phyloP scores from a whole-genome alignment of 306 rosid species.

The Gillenia trifoliata region DNA sequence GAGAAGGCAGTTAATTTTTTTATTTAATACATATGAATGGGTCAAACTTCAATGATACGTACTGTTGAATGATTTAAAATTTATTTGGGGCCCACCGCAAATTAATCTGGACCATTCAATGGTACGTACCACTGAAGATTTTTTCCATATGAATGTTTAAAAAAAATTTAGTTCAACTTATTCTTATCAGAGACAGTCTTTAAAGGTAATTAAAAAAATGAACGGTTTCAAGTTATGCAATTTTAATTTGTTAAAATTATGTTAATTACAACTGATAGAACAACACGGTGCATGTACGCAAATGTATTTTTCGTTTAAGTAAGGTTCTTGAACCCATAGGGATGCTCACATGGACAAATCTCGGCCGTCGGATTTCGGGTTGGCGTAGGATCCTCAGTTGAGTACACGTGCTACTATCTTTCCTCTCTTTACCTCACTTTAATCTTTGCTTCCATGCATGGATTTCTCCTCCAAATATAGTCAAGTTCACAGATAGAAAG shows the following conservation, averaged over 20 bases:
- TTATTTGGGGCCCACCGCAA: too few species aligned
- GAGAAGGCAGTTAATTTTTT: slow-evolving; percentile 42
- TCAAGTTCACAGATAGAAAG: slow-evolving; percentile 35
- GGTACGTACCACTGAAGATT: too few species aligned
- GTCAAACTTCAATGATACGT: too few species aligned
- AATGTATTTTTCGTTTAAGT: neutral
- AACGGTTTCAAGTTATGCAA: too few species aligned
- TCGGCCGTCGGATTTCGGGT: slow-evolving; percentile 45
- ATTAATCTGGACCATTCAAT: too few species aligned
- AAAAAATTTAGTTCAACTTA: too few species aligned
- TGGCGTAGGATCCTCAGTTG: slow-evolving; percentile 64
- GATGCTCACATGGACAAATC: slow-evolving; percentile 35
- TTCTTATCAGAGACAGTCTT: too few species aligned
- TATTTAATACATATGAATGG: too few species aligned
- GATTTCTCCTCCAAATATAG: slow-evolving; percentile 89
- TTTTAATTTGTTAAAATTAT: too few species aligned
- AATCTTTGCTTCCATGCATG: slow-evolving; percentile 89
- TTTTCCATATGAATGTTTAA: too few species aligned
- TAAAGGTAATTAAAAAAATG: neutral
- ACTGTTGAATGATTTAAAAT: too few species aligned
- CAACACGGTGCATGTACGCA: fast-evolving
- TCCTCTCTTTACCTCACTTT: slow-evolving; percentile 28
- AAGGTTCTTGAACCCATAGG: slow-evolving; percentile 27
- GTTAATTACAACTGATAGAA: fast-evolving
- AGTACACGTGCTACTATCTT: slow-evolving; percentile 80